phyloP scores from a whole-genome alignment of 805 yeast genomes.

The Yamadazyma ubonensis region DNA sequence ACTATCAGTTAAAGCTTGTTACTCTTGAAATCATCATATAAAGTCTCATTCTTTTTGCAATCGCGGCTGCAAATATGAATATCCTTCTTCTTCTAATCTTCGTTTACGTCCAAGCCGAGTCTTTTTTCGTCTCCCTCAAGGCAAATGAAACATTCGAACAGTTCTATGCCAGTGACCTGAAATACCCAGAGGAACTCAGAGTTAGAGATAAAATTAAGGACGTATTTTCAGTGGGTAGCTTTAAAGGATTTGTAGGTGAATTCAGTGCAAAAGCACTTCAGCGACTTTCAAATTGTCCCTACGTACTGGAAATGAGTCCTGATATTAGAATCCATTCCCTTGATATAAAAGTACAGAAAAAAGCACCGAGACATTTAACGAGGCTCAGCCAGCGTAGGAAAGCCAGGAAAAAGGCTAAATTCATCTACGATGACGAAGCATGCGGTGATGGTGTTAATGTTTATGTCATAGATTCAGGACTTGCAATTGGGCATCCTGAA shows the following conservation, averaged over 20 bases:
- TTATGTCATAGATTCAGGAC: conserved; percentile 86
- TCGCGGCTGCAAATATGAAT: not conserved
- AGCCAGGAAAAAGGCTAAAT: conserved; percentile 31
- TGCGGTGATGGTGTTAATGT: conserved; percentile 65
- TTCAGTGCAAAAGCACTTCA: conserved; percentile 49
- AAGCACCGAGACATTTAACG: conserved; percentile 66
- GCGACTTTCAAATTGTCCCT: conserved; percentile 53
- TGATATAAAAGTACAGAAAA: conserved; percentile 40
- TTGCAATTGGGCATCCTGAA: conserved; percentile 56
- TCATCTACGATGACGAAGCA: conserved; percentile 45
- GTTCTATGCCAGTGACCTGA: conserved; percentile 46
- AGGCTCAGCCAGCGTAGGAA: conserved; percentile 53
- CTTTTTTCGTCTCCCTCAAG: conserved; percentile 53
- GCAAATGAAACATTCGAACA: conserved; percentile 48
- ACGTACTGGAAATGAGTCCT: conserved; percentile 66
- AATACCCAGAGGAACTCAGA: conserved; percentile 36
- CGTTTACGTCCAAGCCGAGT: not conserved
- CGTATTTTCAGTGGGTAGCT: conserved; percentile 64
- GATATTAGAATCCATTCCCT: conserved; percentile 62
- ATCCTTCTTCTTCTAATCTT: not conserved
- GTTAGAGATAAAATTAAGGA: conserved; percentile 48
- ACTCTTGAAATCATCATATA: no score
- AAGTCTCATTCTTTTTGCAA: no score
- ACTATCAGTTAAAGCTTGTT: no score
- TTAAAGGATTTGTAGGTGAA: conserved; percentile 68